Percentiles rank a stretch among this genome's conserved stretches.
These are phyloP conservation scores for Rhodosporidiobolus sp. DNA, from an alignment of 768 basidiomycete species.

Conservation along the genomic window DNA sequence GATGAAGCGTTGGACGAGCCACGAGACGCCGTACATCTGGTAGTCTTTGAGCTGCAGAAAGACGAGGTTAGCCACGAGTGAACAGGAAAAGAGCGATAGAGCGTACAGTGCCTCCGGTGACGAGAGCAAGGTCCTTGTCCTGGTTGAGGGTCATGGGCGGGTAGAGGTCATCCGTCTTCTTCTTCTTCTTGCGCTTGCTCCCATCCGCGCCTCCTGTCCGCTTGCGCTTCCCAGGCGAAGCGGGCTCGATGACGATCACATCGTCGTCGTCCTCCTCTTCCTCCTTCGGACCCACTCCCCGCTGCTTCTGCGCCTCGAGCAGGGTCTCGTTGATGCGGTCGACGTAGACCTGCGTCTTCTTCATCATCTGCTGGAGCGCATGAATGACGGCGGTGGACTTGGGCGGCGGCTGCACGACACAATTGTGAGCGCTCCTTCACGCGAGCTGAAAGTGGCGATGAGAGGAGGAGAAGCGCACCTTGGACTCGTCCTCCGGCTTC, in stretches of 20 bases:
- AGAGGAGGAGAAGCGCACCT: constrained; percentile 8
- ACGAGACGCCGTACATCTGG: constrained; percentile 89
- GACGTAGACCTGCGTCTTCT: constrained; percentile 16
- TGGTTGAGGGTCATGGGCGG: constrained; percentile 52
- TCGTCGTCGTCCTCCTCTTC: not conserved
- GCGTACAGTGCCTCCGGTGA: constrained; percentile 68
- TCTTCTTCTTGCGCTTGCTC: constrained; percentile 4
- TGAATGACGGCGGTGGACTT: not conserved
- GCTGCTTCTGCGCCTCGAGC: not conserved
- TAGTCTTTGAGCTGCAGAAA: constrained; percentile 64
- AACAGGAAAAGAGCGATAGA: too few species aligned
- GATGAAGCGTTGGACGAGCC: constrained; percentile 52
- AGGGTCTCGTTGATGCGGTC: constrained; percentile 14
- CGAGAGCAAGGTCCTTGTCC: constrained; percentile 55
- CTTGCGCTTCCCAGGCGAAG: not conserved
- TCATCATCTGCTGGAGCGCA: constrained; percentile 9
- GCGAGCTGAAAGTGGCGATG: not conserved
- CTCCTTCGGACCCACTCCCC: not conserved
- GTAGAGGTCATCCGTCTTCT: constrained; percentile 5
- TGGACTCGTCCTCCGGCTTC: not conserved
- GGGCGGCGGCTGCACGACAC: not conserved
- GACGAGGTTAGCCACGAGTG: too few species aligned
- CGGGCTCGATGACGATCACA: not conserved
- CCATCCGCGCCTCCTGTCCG: not conserved
- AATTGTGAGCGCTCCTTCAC: not conserved